A percentile compares a stretch with the other conserved stretches of the same genome.
phyloP scores from a whole-genome alignment of 2,329 filamentous ascomycete species.

The Sclerotinia glacialis region DNA sequence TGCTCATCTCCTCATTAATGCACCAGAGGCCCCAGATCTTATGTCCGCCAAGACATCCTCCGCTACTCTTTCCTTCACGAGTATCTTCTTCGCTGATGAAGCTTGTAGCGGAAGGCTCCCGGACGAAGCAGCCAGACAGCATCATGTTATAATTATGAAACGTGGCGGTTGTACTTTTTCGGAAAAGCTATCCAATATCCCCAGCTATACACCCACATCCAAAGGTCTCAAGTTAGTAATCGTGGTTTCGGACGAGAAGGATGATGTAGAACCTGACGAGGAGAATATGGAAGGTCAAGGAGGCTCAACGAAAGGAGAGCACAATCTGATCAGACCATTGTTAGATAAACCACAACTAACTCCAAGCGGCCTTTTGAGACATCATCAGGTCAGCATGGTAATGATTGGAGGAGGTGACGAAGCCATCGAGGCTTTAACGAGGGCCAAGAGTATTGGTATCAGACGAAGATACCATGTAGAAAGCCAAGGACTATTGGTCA shows the following conservation, averaged over 20 bases:
- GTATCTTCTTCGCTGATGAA: conserved; percentile 67
- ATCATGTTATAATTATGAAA: conserved; percentile 79
- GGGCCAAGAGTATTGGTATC: conserved; percentile 68
- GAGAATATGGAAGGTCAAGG: conserved; percentile 37
- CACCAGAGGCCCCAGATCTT: conserved; percentile 44
- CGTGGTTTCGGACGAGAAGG: conserved; percentile 59
- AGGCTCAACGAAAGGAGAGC: conserved; percentile 40
- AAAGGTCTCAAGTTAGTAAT: conserved; percentile 75
- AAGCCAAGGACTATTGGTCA: conserved; percentile 75
- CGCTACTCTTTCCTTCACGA: conserved; percentile 61
- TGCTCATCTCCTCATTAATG: conserved; percentile 67
- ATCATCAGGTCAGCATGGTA: conserved; percentile 73
- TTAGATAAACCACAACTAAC: conserved; percentile 67
- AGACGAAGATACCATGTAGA: conserved; percentile 75
- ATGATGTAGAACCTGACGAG: conserved; percentile 25
- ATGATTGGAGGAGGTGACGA: conserved; percentile 73
- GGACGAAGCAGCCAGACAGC: conserved; percentile 47
- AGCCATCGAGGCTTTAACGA: conserved; percentile 60
- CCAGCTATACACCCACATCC: conserved; percentile 63
- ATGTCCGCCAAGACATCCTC: conserved; percentile 33
- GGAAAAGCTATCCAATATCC: conserved; percentile 81
- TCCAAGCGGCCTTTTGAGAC: conserved; percentile 39
- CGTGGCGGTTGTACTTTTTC: conserved; percentile 84
- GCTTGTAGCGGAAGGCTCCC: conserved; percentile 59
- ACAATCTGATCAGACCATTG: conserved; percentile 55